Base-by-base conservation (phyloP, 2,329 filamentous ascomycete genomes). In the Talaromyces sp. region DNA sequence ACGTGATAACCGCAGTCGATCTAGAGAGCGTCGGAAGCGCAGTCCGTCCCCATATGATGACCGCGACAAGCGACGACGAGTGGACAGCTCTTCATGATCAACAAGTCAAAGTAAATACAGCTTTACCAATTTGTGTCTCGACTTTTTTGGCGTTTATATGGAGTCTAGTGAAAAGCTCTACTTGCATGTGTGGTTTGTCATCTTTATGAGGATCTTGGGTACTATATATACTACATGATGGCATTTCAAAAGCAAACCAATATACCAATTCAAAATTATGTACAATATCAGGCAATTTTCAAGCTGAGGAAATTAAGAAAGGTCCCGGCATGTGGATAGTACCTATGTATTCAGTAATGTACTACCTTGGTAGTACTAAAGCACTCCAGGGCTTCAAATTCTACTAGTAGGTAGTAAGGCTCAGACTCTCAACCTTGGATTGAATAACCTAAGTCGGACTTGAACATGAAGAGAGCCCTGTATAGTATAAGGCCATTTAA, bases 1-100 rank as follows among this genome's bases (percentile, higher is more conserved):
- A 51, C 67, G 75, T 39, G 74, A 83, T 42, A 66, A 82, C 51
- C 61, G 66, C 42, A 82, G 84, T 36, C 72, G 74, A 14, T 67
- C 65, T 17, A 56, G 60, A 39, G 79, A 82, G 58, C 77, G 80
- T 17, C 70, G 69, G 55, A 76, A 75, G 63, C 70, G 74, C 44
- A 76, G 74, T 46, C 71, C 69, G 19, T 76, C 74, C 6, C 74
- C 74, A 4, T 72, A 75, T 52, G 66, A 70, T 7, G 71, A 74
- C 45, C 67, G 72, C 11, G 74, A 76, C 52, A 76, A 76, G 57
- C 69, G 74, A 46, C 69, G 73, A 43, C 69, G 73, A 19, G 66
- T 70, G 47, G 68, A 67, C 29, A 62, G 60, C 47, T 57, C 55
- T 60, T 62, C 56, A 40, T 67, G 61, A 64, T 47, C 16, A 45